phyloP scores from a whole-genome alignment of 805 yeast genomes.

The Wickerhamomyces sydowiorum region DNA sequence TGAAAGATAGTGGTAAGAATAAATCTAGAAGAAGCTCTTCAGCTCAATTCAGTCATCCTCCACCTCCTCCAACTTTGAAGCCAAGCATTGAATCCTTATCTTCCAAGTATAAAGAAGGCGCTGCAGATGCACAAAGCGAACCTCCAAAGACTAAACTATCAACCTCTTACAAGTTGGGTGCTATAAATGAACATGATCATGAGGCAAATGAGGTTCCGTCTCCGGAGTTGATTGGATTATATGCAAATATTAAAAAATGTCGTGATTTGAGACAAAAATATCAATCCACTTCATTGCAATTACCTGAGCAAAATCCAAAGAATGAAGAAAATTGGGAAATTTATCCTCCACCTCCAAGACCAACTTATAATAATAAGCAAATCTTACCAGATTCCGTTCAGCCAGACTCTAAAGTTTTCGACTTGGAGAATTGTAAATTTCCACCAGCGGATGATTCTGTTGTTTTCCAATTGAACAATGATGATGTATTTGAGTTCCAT shows the following conservation, averaged over 20 bases:
- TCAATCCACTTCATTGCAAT: conserved; percentile 64
- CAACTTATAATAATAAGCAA: conserved; percentile 72
- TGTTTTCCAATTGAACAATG: conserved; percentile 43
- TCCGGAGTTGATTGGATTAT: conserved; percentile 60
- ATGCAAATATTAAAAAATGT: conserved; percentile 57
- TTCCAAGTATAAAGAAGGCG: conserved; percentile 18
- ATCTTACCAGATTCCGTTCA: conserved; percentile 34
- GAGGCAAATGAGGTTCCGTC: conserved; percentile 57
- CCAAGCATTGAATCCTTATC: conserved; percentile 4
- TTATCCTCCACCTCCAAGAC: conserved; percentile 92
- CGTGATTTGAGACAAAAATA: conserved; percentile 73
- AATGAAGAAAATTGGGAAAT: conserved; percentile 68
- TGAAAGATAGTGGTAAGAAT: conserved; percentile 19
- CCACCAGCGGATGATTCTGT: conserved; percentile 43
- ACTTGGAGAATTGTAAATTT: conserved; percentile 33
- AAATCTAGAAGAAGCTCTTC: conserved; percentile 27
- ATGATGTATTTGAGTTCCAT: conserved; percentile 66
- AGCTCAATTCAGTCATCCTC: conserved; percentile 31
- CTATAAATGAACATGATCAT: conserved; percentile 41
- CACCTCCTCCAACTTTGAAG: conserved; percentile 29
- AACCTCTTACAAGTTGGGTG: conserved; percentile 38
- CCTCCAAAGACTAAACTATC: conserved; percentile 6
- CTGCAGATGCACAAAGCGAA: conserved; percentile 16
- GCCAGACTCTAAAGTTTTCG: conserved; percentile 39
- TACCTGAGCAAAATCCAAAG: conserved; percentile 77